Evolutionary conservation across 805 yeast species (phyloP), one percentile per base, ranked within the genome.

Genomic region (Candida endomychidarum): DNA sequence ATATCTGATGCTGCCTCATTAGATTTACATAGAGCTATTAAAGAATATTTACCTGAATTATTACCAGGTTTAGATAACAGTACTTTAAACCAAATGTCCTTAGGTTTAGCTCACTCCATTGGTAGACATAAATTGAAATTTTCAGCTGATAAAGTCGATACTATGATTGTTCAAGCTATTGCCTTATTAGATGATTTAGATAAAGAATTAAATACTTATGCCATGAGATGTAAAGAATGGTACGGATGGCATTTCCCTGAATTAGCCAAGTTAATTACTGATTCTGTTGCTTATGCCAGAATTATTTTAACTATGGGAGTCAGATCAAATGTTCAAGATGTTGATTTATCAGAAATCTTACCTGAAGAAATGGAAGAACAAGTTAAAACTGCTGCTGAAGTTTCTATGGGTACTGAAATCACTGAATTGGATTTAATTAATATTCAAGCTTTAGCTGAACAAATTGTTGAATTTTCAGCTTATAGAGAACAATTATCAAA

Each of bases 221-320:
- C 98, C 52, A 93, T 93, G 99, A 83, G 99, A 74, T 81, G 91
- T 71, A 93, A 91, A 74, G 99, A 93, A 73, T 93, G 99, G 99
- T 93, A 93, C 72, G 99, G 99, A 51, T 93, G 99, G 99, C 99
- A 93, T 70, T 93, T 93, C 83, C 99, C 99, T 27, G 99, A 93
- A 70, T 80, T 93, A 80, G 96, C 97, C 57, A 93, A 93, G 78
- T 88, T 91, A 65, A 86, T 93, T 55, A 81, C 84, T 52, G 99
- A 91, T 70, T 90, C 96, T 51, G 91, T 87, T 55, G 97, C 97
- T 34, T 91, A 81, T 66, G 98, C 98, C 47, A 84, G 95, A 74
- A 86, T 89, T 54, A 86, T 93, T 60, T 78, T 89, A 68, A 75
- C 83, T 54, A 89, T 93, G 96, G 98, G 98, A 53, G 71, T 86